phyloP scores from a whole-genome alignment of 1,284 basidiomycete species.

The Ustilago crameri region DNA sequence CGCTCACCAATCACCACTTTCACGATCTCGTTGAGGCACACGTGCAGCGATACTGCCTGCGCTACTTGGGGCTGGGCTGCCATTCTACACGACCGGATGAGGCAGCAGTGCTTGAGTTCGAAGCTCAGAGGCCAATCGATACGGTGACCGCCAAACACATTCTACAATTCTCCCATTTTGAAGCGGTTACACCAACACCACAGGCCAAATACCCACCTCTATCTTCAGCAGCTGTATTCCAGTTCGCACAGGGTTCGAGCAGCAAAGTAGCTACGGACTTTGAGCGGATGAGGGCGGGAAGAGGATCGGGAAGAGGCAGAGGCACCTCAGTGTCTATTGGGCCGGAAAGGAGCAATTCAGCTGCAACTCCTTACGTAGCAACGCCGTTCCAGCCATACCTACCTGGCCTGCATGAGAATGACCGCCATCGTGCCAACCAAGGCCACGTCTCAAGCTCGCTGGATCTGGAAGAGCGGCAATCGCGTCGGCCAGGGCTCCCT shows the following conservation, averaged over 20 bases:
- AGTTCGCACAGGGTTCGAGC: constrained; percentile 24
- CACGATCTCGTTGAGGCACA: constrained; percentile 44
- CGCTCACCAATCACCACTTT: constrained; percentile 46
- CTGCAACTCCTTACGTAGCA: constrained; percentile 8
- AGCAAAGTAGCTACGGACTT: constrained; percentile 22
- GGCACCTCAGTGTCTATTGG: constrained; percentile 21
- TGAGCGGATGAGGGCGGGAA: constrained; percentile 15
- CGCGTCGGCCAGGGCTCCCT: constrained; percentile 12
- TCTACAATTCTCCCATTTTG: constrained; percentile 55
- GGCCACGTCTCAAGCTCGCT: constrained; percentile 29
- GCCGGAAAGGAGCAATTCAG: constrained; percentile 12
- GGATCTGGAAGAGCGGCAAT: constrained; percentile 22
- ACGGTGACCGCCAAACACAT: constrained; percentile 57
- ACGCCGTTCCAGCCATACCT: constrained; percentile 39
- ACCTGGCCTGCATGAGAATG: constrained; percentile 23
- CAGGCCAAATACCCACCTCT: constrained; percentile 12
- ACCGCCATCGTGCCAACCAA: constrained; percentile 22
- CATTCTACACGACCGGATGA: constrained; percentile 12
- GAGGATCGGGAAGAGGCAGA: constrained; percentile 14
- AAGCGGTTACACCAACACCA: constrained; percentile 8
- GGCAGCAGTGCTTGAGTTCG: constrained; percentile 46
- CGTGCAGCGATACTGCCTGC: constrained; percentile 42
- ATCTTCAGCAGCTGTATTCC: constrained; percentile 24
- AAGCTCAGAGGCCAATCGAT: constrained; percentile 59
- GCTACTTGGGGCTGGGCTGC: constrained; percentile 28